A percentile compares a stretch with the other conserved stretches of the same genome.
phyloP scores from a whole-genome alignment of 2,329 filamentous ascomycete species.

The Dactylellina parvicollis region DNA sequence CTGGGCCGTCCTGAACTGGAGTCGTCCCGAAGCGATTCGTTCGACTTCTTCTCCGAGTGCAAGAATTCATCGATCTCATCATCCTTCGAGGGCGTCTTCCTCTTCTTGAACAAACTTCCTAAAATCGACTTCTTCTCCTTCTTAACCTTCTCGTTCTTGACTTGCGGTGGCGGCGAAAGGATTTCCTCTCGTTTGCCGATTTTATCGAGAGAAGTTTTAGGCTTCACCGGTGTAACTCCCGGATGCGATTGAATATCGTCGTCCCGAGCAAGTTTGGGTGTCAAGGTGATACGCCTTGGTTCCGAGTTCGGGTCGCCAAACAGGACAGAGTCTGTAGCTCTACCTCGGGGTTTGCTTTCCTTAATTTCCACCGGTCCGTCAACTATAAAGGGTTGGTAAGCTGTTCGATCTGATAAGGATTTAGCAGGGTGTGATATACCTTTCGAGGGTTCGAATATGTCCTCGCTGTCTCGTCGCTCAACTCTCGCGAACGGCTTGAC shows the following conservation, averaged over 20 bases:
- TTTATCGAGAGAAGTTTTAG: conserved; percentile 73
- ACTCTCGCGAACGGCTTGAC: conserved; percentile 20
- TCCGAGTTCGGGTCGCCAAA: conserved; percentile 91
- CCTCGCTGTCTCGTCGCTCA: conserved; percentile 68
- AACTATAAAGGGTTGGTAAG: conserved; percentile 20
- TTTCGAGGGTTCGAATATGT: conserved; percentile 67
- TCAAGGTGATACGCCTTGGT: conserved; percentile 96
- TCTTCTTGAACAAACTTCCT: conserved; percentile 66
- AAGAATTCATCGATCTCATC: conserved; percentile 61
- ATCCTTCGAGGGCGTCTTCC: conserved; percentile 59
- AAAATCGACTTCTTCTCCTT: conserved; percentile 77
- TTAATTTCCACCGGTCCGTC: conserved; percentile 45
- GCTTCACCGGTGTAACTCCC: conserved; percentile 63
- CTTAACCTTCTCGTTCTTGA: conserved; percentile 77
- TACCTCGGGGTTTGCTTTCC: conserved; percentile 55
- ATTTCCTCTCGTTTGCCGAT: conserved; percentile 71
- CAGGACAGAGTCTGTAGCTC: conserved; percentile 69
- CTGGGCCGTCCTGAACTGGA: conserved; percentile 53
- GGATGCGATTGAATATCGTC: conserved; percentile 64
- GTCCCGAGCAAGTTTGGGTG: conserved; percentile 88
- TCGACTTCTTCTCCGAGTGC: conserved; percentile 53
- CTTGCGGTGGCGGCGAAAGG: conserved; percentile 65
- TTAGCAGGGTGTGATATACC: conserved; percentile 59
- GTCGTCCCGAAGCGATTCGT: conserved; percentile 54
- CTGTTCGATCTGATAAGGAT: not conserved